Conservation (phyloP, 331 rosid genomes). For the Ulmus americana region DNA sequence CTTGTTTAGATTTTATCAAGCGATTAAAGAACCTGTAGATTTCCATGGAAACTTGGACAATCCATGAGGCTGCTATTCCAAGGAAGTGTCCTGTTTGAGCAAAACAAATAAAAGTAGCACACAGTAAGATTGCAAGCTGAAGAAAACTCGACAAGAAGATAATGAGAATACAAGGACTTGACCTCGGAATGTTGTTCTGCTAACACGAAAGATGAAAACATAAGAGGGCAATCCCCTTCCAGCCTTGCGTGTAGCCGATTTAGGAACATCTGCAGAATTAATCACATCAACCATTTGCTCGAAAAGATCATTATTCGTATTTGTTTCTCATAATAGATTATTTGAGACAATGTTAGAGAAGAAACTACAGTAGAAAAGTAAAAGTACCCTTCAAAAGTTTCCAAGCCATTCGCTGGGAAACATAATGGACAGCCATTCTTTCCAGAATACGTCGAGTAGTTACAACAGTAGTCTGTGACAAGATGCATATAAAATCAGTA, state of each 20-base stretch:
- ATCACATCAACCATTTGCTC: background rate
- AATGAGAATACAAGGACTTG: background rate
- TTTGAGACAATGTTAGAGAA: slow-evolving; percentile 5
- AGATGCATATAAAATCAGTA: slow-evolving; percentile 15
- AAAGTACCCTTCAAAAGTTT: slow-evolving; percentile 77
- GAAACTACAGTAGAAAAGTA: background rate
- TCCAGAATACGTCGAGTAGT: slow-evolving; percentile 80
- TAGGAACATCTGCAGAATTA: slow-evolving; percentile 53
- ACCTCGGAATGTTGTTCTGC: slow-evolving; percentile 74
- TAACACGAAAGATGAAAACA: slow-evolving; percentile 43
- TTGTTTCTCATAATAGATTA: slow-evolving; percentile 13
- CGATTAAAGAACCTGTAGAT: slow-evolving; percentile 36
- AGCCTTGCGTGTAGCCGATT: slow-evolving; percentile 65
- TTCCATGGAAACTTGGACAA: slow-evolving; percentile 66
- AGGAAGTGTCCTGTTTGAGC: slow-evolving; percentile 59
- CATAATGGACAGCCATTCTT: slow-evolving; percentile 61
- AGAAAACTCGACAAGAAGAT: slow-evolving; percentile 5
- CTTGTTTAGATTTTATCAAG: slow-evolving; percentile 28
- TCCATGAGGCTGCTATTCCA: slow-evolving; percentile 81
- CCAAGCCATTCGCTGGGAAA: slow-evolving; percentile 77
- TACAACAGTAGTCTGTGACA: slow-evolving; percentile 56
- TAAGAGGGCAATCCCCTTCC: slow-evolving; percentile 43
- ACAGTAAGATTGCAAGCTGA: slow-evolving; percentile 22
- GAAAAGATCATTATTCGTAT: background rate
- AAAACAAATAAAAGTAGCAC: slow-evolving; percentile 11